Evolutionary conservation across 2,329 filamentous ascomycete species (phyloP).

Genomic region (Verticillium nubilum): DNA sequence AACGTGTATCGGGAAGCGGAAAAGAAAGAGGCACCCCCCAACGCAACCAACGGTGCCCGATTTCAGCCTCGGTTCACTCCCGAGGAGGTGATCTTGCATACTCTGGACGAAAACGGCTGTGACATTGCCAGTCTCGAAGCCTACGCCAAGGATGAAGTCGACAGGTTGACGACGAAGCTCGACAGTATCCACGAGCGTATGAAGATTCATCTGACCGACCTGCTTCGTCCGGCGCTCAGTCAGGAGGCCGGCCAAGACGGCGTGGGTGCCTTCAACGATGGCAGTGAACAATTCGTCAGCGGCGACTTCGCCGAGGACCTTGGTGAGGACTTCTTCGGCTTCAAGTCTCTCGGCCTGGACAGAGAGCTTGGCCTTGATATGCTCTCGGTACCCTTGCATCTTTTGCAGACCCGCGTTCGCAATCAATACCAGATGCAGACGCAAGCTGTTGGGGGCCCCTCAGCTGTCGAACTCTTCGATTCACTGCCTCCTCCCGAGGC

Average conservation of each 20-base stretch:
- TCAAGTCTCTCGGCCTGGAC: conserved; percentile 89
- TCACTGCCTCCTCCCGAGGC: conserved; percentile 66
- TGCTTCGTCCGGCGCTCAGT: conserved; percentile 81
- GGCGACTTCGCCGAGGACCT: conserved; percentile 98
- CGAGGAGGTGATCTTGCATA: conserved; percentile 84
- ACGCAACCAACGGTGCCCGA: conserved; percentile 32
- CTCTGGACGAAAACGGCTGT: conserved; percentile 76
- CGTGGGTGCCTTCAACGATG: conserved; percentile 88
- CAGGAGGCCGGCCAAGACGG: conserved; percentile 73
- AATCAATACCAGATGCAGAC: conserved; percentile 77
- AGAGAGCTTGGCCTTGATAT: conserved; percentile 84
- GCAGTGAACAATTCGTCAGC: conserved; percentile 92
- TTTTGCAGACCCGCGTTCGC: conserved; percentile 86
- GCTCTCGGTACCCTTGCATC: conserved; percentile 86
- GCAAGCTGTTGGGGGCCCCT: conserved; percentile 52
- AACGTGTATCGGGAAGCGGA: conserved; percentile 80
- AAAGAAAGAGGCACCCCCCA: conserved; percentile 54
- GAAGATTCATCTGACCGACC: conserved; percentile 86
- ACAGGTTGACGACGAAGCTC: conserved; percentile 75
- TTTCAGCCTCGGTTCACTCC: conserved; percentile 65
- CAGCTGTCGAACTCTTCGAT: conserved; percentile 55
- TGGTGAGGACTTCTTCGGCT: conserved; percentile 98
- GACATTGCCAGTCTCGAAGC: conserved; percentile 75
- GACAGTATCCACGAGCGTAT: conserved; percentile 86
- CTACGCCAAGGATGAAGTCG: conserved; percentile 92